Evolutionary conservation across 176 grass and related monocot species (phyloP).

Genomic region (Chrysopogon serrulatus): DNA sequence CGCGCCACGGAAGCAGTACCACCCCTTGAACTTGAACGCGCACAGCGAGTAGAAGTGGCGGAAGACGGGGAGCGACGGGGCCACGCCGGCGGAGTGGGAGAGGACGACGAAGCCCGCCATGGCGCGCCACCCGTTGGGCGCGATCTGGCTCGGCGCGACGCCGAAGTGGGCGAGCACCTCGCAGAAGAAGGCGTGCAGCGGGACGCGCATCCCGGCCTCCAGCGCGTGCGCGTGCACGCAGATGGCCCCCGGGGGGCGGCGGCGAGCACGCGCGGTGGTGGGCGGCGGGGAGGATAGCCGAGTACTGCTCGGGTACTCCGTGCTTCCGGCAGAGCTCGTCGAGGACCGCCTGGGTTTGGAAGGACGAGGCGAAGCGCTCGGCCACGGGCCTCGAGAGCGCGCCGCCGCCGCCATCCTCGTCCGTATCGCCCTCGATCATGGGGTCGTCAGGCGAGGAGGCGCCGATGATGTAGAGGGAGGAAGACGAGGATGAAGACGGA

Average conservation of each 20-base stretch:
- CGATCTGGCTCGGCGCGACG: slow-evolving; percentile 12
- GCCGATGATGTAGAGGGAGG: background rate
- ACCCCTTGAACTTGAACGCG: background rate
- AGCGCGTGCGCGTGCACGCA: slow-evolving; percentile 1
- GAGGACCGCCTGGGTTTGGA: background rate
- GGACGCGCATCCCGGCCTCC: slow-evolving; percentile 27
- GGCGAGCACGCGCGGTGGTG: slow-evolving; percentile 3
- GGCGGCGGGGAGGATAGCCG: background rate
- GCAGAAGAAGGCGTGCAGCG: slow-evolving; percentile 13
- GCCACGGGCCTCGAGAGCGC: background rate
- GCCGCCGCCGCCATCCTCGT: background rate
- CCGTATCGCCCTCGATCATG: background rate
- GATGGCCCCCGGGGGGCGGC: background rate
- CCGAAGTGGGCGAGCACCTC: slow-evolving; percentile 14
- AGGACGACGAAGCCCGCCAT: slow-evolving; percentile 10
- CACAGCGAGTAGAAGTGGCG: slow-evolving; percentile 1
- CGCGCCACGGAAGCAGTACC: slow-evolving; percentile 7
- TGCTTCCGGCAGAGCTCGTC: background rate
- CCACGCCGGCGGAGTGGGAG: background rate
- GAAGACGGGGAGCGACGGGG: slow-evolving; percentile 5
- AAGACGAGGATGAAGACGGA: background rate
- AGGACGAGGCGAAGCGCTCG: background rate
- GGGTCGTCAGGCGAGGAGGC: background rate
- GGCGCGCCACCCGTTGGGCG: slow-evolving; percentile 29
- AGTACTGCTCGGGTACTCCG: background rate